Evolutionary conservation across 495 filamentous ascomycete species (phyloP), one percentile per base, ranked within the genome.

Genomic region (Sporormia fimetaria): DNA sequence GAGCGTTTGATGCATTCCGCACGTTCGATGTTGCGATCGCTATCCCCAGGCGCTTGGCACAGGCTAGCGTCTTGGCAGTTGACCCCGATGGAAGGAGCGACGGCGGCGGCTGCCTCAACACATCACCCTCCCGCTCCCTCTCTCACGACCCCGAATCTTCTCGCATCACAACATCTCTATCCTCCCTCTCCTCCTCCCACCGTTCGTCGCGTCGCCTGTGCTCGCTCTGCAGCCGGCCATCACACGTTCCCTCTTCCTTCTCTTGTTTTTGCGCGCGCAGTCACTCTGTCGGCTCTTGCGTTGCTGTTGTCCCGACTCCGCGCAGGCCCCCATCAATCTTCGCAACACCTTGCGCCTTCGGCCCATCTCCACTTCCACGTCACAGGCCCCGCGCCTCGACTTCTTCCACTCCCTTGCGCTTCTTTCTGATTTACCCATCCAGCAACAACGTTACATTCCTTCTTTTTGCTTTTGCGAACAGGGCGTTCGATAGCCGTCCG

Each of bases 331-430:
- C 36, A 41, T 36, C 23, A 9, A 28, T 44, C 35, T 45, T 44
- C 47, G 40, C 47, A 41, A 44, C 46, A 49, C 40, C 47, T 51
- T 44, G 47, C 47, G 45, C 18, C 20, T 23, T n/a, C 7, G 12
- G 7, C 27, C n/a, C 22, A 33, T 40, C 29, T 36, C 25, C 40
- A 21, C 29, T 17, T 21, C 31, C 40, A 51, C 47, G 40, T 50
- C 47, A 40, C 38, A 38, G 35, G n/a, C 38, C 14, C 20, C 18
- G 7, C 32, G 17, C 24, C 26, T 54, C 34, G 20, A 21, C 46
- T 50, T 50, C 51, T 33, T 47, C 34, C 51, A 47, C 47, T 55
- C 51, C 51, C 47, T 55, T 47, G 42, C 42, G 27, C 37, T 20
- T 14, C 21, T 35, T 23, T 34, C 38, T 24, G 35, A 17, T 11